phyloP scores from a whole-genome alignment of 116 monocot species.

The Iris pallida region DNA sequence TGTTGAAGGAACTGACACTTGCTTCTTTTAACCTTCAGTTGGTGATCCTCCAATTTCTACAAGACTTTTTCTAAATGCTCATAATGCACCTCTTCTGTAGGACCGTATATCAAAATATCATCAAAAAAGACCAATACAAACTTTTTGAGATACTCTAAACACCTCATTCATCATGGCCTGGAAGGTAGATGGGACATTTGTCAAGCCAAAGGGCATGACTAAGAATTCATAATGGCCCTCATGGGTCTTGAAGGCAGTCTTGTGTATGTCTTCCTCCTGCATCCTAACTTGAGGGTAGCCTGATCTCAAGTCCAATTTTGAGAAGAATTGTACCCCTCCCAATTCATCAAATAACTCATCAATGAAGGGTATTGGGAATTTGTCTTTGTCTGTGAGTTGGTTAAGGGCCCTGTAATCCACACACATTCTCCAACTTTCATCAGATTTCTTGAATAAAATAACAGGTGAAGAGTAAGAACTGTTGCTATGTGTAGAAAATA shows the following conservation, averaged over 20 bases:
- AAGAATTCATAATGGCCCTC: not conserved
- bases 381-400: not conserved
- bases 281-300: not conserved
- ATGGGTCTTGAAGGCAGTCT: not conserved
- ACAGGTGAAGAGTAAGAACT: too few relatives aligned
- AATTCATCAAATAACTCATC: not conserved
- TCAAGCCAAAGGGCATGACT: not conserved
- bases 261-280: not conserved
- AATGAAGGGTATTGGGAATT: not conserved
- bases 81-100: not conserved
- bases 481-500: too few relatives aligned
- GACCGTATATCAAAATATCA: slow-evolving; percentile 1
- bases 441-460: not conserved
- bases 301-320: not conserved
- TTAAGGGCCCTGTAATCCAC: not conserved
- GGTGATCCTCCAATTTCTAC: not conserved
- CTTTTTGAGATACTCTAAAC: not conserved
- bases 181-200: not conserved
- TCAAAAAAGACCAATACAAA: not conserved
- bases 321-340: not conserved
- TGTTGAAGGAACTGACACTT: not conserved
- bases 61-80: not conserved
- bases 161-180: not conserved
- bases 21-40: not conserved
- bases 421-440: not conserved